phyloP scores from a whole-genome alignment of 148 eudicot species.

The Heliamphora exappendiculata region DNA sequence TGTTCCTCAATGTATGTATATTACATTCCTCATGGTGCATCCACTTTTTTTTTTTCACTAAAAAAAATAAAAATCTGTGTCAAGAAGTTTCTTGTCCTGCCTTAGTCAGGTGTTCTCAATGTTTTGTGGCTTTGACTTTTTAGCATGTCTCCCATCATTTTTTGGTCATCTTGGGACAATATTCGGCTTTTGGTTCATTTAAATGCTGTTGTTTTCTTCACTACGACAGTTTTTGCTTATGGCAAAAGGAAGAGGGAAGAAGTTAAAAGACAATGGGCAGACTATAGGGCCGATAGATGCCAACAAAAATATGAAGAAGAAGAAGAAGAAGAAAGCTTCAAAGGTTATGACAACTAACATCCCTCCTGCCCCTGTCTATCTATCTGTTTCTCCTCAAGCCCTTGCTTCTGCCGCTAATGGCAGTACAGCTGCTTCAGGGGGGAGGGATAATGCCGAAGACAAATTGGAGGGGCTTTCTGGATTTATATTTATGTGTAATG shows the following conservation, averaged over 20 bases:
- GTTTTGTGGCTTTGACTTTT: too few species aligned
- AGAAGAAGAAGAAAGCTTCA: not conserved
- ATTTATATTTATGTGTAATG: slow-evolving; percentile 53
- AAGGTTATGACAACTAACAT: not conserved
- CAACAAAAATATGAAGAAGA: slow-evolving; percentile 8
- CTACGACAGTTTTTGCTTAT: slow-evolving; percentile 6
- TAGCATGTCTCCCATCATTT: not conserved
- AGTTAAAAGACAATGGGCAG: not conserved
- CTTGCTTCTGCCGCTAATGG: not conserved
- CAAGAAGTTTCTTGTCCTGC: too few species aligned
- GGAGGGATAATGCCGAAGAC: not conserved
- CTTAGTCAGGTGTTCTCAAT: too few species aligned
- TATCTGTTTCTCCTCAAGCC: not conserved
- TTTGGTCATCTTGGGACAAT: not conserved
- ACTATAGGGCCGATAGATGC: not conserved
- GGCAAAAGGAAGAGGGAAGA: slow-evolving; percentile 20
- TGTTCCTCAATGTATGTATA: not conserved
- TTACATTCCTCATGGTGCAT: not conserved
- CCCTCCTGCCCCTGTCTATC: not conserved
- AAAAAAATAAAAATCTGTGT: too few species aligned
- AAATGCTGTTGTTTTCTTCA: slow-evolving; percentile 8
- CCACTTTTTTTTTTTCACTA: not conserved
- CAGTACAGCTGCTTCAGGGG: not conserved
- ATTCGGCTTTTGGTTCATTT: not conserved
- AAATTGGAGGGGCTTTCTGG: slow-evolving; percentile 16